Conservation (phyloP, 306 rosid species). For the Potentilla sterilis region DNA sequence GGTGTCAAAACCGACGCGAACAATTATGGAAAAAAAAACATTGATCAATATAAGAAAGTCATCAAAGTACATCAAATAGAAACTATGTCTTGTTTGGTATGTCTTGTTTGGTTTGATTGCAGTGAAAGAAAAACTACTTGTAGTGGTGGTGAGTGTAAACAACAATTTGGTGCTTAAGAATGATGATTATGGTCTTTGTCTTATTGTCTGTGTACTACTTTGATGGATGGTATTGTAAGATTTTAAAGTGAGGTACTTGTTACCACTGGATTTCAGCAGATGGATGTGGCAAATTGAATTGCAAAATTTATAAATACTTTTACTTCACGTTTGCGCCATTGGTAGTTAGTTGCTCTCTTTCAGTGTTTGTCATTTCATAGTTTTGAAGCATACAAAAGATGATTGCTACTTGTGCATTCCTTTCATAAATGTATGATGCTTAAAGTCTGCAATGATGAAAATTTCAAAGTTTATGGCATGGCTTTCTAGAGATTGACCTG, state of each 20-base stretch:
- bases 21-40: too few species aligned
- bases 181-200: conserved; percentile 46
- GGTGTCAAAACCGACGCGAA: too few species aligned
- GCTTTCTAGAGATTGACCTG: neutral
- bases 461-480: neutral
- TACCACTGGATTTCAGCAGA: conserved; percentile 34
- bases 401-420: neutral
- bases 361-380: neutral
- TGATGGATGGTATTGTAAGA: conserved; percentile 41
- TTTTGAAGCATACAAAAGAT: neutral
- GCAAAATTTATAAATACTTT: conserved; percentile 42
- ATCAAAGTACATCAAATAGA: too few species aligned
- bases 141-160: conserved; percentile 38
- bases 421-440: neutral
- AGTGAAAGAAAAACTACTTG: conserved; percentile 45
- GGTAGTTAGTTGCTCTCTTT: neutral
- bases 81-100: conserved; percentile 5
- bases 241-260: conserved; percentile 38
- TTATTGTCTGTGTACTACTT: conserved; percentile 43
- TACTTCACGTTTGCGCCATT: conserved; percentile 10
- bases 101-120: conserved; percentile 47
- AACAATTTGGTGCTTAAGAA: conserved; percentile 61
- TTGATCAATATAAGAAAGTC: too few species aligned
- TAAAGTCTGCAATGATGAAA: neutral
- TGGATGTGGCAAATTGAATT: conserved; percentile 55